phyloP scores from a whole-genome alignment of 2,329 filamentous ascomycete genomes.

The Cladophialophora exuberans region DNA sequence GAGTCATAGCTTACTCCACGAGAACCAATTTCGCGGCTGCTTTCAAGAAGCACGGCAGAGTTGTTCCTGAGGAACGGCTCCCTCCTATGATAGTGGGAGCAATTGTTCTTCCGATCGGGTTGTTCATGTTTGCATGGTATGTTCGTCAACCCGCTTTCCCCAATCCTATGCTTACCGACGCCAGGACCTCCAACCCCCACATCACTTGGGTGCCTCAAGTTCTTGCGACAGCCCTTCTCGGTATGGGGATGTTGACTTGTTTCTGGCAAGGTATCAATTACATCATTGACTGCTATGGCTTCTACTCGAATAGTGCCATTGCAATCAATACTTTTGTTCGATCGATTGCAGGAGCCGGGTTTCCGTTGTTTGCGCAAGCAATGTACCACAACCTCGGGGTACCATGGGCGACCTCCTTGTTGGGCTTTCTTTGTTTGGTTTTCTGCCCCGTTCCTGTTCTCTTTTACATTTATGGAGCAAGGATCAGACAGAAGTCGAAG shows the following conservation, averaged over 20 bases:
- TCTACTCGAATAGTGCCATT: constrained; percentile 45
- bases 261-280: constrained; percentile 51
- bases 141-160: neutral
- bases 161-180: neutral
- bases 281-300: constrained; percentile 47
- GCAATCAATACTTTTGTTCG: constrained; percentile 44
- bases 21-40: constrained; percentile 47
- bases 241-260: constrained; percentile 47
- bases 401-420: constrained; percentile 43
- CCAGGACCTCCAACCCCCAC: constrained; percentile 40
- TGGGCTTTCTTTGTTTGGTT: constrained; percentile 43
- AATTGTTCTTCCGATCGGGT: constrained; percentile 46
- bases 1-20: constrained; percentile 43
- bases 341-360: constrained; percentile 40
- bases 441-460: constrained; percentile 54
- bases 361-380: constrained; percentile 35
- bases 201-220: constrained; percentile 52
- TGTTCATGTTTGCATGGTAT: constrained; percentile 56
- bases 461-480: constrained; percentile 52
- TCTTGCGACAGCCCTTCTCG: constrained; percentile 47
- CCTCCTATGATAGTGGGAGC: constrained; percentile 50
- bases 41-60: constrained; percentile 40
- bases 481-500: constrained; percentile 48
- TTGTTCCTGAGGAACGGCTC: constrained; percentile 48
- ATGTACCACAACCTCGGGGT: constrained; percentile 45